These are phyloP conservation scores for Allium cepa DNA, from an alignment of 106 monocot genomes.

Conservation along the genomic window DNA sequence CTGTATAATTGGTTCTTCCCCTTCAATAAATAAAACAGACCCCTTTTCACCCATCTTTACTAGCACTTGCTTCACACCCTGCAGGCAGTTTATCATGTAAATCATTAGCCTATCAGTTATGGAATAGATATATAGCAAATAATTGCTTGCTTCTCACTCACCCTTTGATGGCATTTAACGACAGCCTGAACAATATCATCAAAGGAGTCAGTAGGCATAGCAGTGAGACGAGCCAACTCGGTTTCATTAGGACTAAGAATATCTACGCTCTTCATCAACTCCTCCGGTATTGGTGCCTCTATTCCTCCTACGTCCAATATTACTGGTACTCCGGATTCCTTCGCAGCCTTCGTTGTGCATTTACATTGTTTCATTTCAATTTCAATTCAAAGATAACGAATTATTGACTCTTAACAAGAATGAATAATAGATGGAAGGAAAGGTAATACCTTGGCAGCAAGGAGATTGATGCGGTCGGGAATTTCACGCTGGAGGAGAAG, in stretches of 20 bases:
- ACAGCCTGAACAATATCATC: conserved; percentile 67
- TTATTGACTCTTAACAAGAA: not conserved
- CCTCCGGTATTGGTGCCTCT: conserved; percentile 63
- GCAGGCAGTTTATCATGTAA: not conserved
- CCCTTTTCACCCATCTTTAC: conserved; percentile 88
- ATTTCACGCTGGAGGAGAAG: conserved; percentile 90
- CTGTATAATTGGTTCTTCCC: conserved; percentile 61
- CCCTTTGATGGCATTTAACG: conserved; percentile 64
- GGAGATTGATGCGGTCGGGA: conserved; percentile 78
- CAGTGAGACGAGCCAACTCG: conserved; percentile 73
- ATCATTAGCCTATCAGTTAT: no score
- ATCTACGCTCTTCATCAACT: conserved; percentile 57
- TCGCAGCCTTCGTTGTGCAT: conserved; percentile 45
- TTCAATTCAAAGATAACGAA: no score
- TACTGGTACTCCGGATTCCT: conserved; percentile 64
- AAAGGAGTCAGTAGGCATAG: conserved; percentile 75
- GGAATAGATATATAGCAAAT: no score
- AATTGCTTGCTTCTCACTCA: conserved; percentile 7
- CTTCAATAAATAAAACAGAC: conserved; percentile 76
- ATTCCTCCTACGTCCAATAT: conserved; percentile 85
- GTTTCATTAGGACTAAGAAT: conserved; percentile 97
- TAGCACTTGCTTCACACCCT: conserved; percentile 70
- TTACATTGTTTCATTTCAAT: no score
- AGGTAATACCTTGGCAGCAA: conserved; percentile 60
- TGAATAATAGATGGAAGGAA: not conserved